Evolutionary conservation across 805 yeast genomes (phyloP).

Genomic region (Wickerhamiella spandovensis): DNA sequence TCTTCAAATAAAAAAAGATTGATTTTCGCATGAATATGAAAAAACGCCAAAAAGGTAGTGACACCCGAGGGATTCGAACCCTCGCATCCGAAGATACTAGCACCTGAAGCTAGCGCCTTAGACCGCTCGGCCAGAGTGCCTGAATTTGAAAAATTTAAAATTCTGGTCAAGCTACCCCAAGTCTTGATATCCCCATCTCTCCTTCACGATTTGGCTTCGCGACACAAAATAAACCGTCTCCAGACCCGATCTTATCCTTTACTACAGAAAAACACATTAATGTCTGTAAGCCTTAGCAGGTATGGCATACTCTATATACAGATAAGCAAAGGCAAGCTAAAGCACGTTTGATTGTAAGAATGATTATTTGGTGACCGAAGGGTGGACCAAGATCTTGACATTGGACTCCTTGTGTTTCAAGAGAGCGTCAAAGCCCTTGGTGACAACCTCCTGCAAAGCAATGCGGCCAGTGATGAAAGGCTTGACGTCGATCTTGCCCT

Average conservation of each 20-base stretch:
- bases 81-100: constrained; percentile 6
- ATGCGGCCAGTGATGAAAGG: neutral
- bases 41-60: neutral
- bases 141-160: neutral
- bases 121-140: constrained; percentile 4
- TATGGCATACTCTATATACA: too few species aligned
- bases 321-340: neutral
- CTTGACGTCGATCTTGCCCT: neutral
- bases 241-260: too few species aligned
- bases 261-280: too few species aligned
- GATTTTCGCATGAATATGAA: too few species aligned
- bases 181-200: neutral
- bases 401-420: neutral
- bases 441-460: neutral
- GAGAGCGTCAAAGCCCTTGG: neutral
- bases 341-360: too few species aligned
- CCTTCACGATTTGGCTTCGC: too few species aligned
- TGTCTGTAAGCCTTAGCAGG: too few species aligned
- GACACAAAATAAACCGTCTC: too few species aligned
- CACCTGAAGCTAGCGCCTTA: constrained; percentile 5
- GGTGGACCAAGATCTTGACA: neutral
- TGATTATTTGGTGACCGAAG: neutral
- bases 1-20: too few species aligned
- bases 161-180: neutral
- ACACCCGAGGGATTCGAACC: constrained; percentile 7